Evolutionary conservation across 495 filamentous ascomycete genomes (phyloP).

Genomic region (Lasiosphaeria ovina): DNA sequence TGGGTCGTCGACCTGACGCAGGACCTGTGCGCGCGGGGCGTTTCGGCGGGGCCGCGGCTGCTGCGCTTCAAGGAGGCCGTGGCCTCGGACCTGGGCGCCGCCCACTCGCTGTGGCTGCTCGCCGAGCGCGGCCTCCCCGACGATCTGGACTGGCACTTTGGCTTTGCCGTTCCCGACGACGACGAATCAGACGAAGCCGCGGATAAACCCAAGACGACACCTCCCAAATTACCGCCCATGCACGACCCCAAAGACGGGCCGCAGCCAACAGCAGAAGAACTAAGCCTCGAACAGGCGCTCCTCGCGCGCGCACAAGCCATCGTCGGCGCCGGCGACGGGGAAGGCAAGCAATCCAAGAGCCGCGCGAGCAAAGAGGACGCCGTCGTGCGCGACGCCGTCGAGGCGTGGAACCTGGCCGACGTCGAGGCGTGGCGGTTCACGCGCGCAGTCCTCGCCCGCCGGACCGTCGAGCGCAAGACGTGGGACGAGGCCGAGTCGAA

Average conservation of each 20-base stretch:
- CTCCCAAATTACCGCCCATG: conserved; percentile 20
- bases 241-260: conserved; percentile 46
- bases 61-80: conserved; percentile 79
- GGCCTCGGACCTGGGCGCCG: conserved; percentile 56
- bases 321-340: conserved; percentile 31
- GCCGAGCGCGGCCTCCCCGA: conserved; percentile 63
- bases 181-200: conserved; percentile 43
- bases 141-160: conserved; percentile 85
- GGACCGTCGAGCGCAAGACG: conserved; percentile 56
- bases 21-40: conserved; percentile 58
- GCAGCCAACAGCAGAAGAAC: conserved; percentile 48
- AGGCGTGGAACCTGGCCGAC: conserved; percentile 93
- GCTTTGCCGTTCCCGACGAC: conserved; percentile 69
- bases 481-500: conserved; percentile 71
- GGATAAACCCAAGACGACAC: conserved; percentile 29
- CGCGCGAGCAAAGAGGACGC: conserved; percentile 25
- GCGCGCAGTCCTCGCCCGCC: conserved; percentile 64
- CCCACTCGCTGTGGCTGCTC: conserved; percentile 74
- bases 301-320: conserved; percentile 58
- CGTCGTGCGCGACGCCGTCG: conserved; percentile 59
- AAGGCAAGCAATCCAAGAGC: too few species aligned
- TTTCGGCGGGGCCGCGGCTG: conserved; percentile 61
- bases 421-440: conserved; percentile 93
- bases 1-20: conserved; percentile 77
- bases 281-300: conserved; percentile 56